phyloP scores from a whole-genome alignment of 192 early-diverging fungal species.

The Mortierella claussenii region DNA sequence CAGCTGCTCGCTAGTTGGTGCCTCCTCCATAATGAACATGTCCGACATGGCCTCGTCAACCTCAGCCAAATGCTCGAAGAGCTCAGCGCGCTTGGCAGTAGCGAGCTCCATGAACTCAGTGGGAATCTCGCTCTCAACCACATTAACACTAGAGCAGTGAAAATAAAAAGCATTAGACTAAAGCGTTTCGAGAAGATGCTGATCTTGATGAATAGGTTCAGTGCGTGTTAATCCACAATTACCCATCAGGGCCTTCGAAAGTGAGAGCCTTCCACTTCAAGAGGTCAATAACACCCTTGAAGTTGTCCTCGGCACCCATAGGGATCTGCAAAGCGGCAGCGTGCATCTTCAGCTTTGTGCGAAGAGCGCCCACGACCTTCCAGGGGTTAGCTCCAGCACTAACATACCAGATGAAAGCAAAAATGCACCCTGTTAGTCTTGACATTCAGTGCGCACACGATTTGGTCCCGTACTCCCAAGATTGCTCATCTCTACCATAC shows the following conservation, averaged over 20 bases:
- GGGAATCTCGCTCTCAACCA: constrained; percentile 81
- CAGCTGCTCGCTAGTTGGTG: constrained; percentile 75
- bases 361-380: constrained; percentile 83
- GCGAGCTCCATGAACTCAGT: constrained; percentile 70
- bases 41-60: constrained; percentile 88
- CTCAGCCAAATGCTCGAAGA: constrained; percentile 81
- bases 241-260: constrained; percentile 91
- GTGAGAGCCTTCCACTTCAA: constrained; percentile 87
- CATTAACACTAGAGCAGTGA: constrained; percentile 60
- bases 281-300: constrained; percentile 93
- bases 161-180: not conserved
- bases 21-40: constrained; percentile 81
- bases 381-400: constrained; percentile 84
- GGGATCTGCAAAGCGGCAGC: constrained; percentile 86
- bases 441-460: not conserved
- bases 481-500: constrained; percentile 41
- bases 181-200: not conserved
- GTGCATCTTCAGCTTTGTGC: constrained; percentile 79
- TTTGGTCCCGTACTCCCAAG: too few species aligned
- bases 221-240: constrained; percentile 15
- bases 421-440: too few species aligned
- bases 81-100: constrained; percentile 75
- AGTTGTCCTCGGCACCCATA: constrained; percentile 88
- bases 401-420: too few species aligned
- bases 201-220: not conserved